phyloP scores from a whole-genome alignment of 805 yeast species.

The Pichia paraexigua region DNA sequence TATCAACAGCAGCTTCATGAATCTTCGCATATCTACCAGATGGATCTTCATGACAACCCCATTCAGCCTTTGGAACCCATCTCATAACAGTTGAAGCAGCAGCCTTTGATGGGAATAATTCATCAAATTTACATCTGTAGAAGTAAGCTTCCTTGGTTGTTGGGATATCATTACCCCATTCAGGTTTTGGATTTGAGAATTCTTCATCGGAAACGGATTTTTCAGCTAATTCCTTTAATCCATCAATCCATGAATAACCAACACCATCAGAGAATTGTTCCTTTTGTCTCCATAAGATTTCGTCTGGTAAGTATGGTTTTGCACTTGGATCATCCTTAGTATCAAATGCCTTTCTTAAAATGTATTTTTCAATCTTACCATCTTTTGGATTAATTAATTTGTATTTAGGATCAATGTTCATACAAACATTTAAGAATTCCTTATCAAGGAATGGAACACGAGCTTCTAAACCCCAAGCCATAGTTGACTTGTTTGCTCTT shows the following conservation, averaged over 20 bases:
- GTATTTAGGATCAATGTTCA: conserved; percentile 92
- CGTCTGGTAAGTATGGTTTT: conserved; percentile 89
- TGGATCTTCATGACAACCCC: conserved; percentile 99
- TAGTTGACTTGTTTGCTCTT: conserved; percentile 98
- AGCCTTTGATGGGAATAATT: conserved; percentile 80
- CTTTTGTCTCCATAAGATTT: conserved; percentile 98
- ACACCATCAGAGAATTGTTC: conserved; percentile 99
- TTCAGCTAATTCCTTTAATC: conserved; percentile 93
- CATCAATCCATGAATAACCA: conserved; percentile 99
- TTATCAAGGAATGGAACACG: conserved; percentile 98
- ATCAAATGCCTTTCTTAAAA: conserved; percentile 95
- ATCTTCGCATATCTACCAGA: conserved; percentile 93
- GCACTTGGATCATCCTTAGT: conserved; percentile 71
- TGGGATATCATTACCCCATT: conserved; percentile 95
- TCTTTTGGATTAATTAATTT: conserved; percentile 68
- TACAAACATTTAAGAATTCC: conserved; percentile 80
- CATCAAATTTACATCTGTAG: conserved; percentile 96
- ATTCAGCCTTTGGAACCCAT: conserved; percentile 99
- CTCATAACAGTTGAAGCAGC: conserved; percentile 97
- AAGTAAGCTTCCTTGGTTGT: conserved; percentile 98
- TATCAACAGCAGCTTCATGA: conserved; percentile 60
- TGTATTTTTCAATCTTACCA: conserved; percentile 89
- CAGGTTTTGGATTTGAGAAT: conserved; percentile 82
- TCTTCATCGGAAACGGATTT: conserved; percentile 80
- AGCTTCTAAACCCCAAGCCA: conserved; percentile 99